These are phyloP conservation scores for Yarrowia sp. DNA, from an alignment of 805 yeast genomes.

Conservation along the genomic window DNA sequence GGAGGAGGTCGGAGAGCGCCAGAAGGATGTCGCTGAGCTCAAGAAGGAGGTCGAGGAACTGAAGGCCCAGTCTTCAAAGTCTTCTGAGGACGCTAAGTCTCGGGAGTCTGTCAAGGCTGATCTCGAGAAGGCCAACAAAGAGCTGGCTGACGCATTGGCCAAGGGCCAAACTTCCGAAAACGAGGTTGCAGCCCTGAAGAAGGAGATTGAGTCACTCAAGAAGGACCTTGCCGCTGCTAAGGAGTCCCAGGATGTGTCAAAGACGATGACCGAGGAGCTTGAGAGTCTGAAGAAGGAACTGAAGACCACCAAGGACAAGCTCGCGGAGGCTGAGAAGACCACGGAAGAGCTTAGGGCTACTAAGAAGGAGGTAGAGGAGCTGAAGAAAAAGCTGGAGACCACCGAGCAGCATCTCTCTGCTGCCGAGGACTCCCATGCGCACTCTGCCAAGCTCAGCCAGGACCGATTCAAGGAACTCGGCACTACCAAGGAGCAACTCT, in stretches of 20 bases:
- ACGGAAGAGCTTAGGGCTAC: slow-evolving; percentile 38
- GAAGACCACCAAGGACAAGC: slow-evolving; percentile 34
- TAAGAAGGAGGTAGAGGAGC: slow-evolving; percentile 42
- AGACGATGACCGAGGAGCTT: slow-evolving; percentile 26
- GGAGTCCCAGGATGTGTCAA: slow-evolving; percentile 25
- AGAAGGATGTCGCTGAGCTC: slow-evolving; percentile 27
- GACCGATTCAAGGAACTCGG: slow-evolving; percentile 43
- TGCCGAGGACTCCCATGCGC: slow-evolving; percentile 27
- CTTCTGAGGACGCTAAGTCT: background rate
- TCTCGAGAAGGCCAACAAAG: slow-evolving; percentile 30
- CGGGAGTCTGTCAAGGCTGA: slow-evolving; percentile 28
- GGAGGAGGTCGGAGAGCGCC: slow-evolving; percentile 30
- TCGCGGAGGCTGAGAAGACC: slow-evolving; percentile 26
- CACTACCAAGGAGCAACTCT: slow-evolving; percentile 30
- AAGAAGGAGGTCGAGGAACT: slow-evolving; percentile 28
- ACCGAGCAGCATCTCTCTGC: slow-evolving; percentile 3
- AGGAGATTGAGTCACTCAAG: slow-evolving; percentile 31
- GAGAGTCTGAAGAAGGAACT: slow-evolving; percentile 29
- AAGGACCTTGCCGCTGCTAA: slow-evolving; percentile 26
- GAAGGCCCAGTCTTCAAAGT: background rate
- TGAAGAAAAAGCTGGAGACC: slow-evolving; percentile 42
- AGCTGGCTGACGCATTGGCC: background rate
- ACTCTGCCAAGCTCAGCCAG: slow-evolving; percentile 44
- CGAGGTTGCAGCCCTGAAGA: slow-evolving; percentile 26
- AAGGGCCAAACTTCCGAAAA: background rate